These are phyloP conservation scores for Solanum chacoense DNA, from an alignment of 305 asterid species.

Conservation along the genomic window DNA sequence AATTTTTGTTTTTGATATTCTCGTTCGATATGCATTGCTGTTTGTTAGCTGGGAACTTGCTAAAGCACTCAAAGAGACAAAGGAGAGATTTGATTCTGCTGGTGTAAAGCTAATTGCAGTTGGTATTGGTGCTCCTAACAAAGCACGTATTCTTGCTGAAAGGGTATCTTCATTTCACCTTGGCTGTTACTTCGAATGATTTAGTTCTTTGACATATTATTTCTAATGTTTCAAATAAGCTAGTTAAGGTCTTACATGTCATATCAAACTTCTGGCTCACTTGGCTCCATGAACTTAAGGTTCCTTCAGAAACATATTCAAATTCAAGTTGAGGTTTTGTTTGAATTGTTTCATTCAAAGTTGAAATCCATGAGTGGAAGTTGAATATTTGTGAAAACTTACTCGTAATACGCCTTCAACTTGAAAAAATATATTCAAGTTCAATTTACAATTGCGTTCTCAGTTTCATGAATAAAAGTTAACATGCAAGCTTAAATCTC, in stretches of 20 bases:
- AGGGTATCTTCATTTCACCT: slow-evolving; percentile 31
- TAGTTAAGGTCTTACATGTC: neutral
- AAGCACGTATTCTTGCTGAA: slow-evolving; percentile 72
- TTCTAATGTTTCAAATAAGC: neutral
- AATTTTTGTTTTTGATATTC: neutral
- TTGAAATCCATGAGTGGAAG: neutral
- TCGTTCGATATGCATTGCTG: slow-evolving; percentile 3
- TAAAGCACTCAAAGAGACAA: slow-evolving; percentile 51
- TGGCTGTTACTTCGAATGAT: neutral
- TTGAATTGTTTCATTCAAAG: neutral
- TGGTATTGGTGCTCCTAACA: slow-evolving; percentile 82
- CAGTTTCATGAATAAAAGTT: neutral
- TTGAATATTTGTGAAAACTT: neutral
- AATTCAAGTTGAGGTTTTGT: neutral
- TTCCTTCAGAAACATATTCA: neutral
- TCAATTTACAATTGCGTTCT: neutral
- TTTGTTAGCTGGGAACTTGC: slow-evolving; percentile 83
- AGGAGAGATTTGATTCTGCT: slow-evolving; percentile 51
- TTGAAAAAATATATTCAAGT: neutral
- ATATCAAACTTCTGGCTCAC: neutral
- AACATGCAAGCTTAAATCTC: neutral
- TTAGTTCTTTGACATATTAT: neutral
- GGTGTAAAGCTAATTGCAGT: slow-evolving; percentile 81
- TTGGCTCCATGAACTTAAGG: neutral
- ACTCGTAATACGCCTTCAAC: neutral